Base-by-base conservation (phyloP, 208 protist species). In the Leishmania tropica region DNA sequence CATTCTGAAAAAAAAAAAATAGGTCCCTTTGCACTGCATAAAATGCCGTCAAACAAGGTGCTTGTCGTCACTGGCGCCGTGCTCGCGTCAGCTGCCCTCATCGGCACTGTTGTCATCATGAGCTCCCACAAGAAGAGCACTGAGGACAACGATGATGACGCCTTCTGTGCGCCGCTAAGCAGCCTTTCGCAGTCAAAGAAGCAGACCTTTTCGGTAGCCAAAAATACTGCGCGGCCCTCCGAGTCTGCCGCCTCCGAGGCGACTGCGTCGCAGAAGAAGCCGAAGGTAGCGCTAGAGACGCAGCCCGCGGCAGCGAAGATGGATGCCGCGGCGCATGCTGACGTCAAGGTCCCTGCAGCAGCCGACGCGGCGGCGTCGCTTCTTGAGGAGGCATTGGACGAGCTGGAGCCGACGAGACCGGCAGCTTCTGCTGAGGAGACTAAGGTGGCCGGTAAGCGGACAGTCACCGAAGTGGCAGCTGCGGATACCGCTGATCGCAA, bases 331-430 rank as follows among this genome's bases (percentile, higher is more conserved):
- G 64, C 54, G 28, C 73, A 24, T 1, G 58, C 37, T 2, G 77
- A 81, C 64, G 1, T 60, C 56, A 42, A 67, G 13, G 40, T 62
- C 15, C 58, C 78, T 10, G 45, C 71, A 6, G 74, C 35, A 28
- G 53, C 67, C 10, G 81, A 86, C 37, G 21, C 76, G 3, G 62
- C 70, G 19, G 75, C 54, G 17, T 81, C 78, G 17, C 70, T 87
- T 54, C 78, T 87, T 3, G 84, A 90, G 17, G 83, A 84, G 62
- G 79, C 79, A 10, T 54, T 88, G 60, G 71, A 80, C 45, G 84
- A 88, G 70, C 58, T 86, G 45, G 75, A 78, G 62, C 78, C 80
- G 7, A 53, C 47, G 6, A 78, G 21, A 31, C 37, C 64, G 42
- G 21, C 53, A 21, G 53, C 73, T 31, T 40, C 58, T 11, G 78